These are phyloP conservation scores for Bruguiera gymnorhiza DNA, from an alignment of 345 rosid species.

Conservation along the genomic window DNA sequence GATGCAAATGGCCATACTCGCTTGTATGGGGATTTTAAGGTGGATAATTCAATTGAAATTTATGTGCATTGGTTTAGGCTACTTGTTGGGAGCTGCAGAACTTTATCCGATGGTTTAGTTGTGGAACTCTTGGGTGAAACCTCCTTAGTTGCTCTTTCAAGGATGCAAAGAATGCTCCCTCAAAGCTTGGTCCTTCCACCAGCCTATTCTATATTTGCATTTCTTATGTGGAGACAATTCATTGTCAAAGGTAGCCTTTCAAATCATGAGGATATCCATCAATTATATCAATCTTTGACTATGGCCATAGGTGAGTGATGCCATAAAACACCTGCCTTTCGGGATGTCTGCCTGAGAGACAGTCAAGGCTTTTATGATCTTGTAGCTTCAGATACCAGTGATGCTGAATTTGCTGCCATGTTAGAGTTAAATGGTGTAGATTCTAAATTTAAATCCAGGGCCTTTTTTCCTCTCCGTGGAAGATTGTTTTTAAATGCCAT, in stretches of 20 bases:
- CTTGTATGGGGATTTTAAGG: slow-evolving; percentile 51
- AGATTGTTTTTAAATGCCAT: slow-evolving; percentile 82
- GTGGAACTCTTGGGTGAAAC: slow-evolving; percentile 91
- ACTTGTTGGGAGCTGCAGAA: slow-evolving; percentile 81
- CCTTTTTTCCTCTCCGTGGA: slow-evolving; percentile 85
- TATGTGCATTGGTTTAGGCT: slow-evolving; percentile 86
- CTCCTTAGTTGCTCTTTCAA: slow-evolving; percentile 74
- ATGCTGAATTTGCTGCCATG: slow-evolving; percentile 76
- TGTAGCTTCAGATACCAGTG: slow-evolving; percentile 72
- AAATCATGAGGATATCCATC: slow-evolving; percentile 73
- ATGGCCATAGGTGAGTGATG: slow-evolving; percentile 74
- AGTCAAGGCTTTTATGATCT: slow-evolving; percentile 73
- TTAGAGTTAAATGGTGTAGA: slow-evolving; percentile 68
- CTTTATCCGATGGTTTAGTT: slow-evolving; percentile 76
- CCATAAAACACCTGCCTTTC: slow-evolving; percentile 70
- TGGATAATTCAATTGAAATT: slow-evolving; percentile 63
- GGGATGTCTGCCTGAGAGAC: slow-evolving; percentile 88
- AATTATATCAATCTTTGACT: slow-evolving; percentile 63
- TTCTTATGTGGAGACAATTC: slow-evolving; percentile 74
- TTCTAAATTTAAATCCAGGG: slow-evolving; percentile 58
- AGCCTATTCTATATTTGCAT: slow-evolving; percentile 74
- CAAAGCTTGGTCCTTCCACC: slow-evolving; percentile 86
- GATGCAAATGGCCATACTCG: slow-evolving; percentile 81
- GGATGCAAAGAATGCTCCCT: slow-evolving; percentile 92
- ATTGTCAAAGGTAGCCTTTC: slow-evolving; percentile 44